Percentiles rank a stretch among this genome's conserved stretches.
phyloP scores from a whole-genome alignment of 2,329 filamentous ascomycete genomes.

The Fusarium albidum region DNA sequence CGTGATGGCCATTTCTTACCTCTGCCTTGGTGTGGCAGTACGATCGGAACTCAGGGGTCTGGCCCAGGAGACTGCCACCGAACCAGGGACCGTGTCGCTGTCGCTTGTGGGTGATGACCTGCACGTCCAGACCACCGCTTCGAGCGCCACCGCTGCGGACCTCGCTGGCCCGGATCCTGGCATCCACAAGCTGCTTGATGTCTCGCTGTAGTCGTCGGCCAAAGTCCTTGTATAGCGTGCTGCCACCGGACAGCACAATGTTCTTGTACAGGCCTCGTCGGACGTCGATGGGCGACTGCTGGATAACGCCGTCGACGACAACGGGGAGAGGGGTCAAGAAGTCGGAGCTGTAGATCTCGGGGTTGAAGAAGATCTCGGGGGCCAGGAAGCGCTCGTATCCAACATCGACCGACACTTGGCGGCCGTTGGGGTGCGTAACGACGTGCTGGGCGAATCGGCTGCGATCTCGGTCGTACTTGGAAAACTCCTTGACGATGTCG shows the following conservation, averaged over 20 bases:
- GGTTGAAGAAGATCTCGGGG: constrained; percentile 99
- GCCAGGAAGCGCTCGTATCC: constrained; percentile 98
- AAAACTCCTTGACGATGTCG: constrained; percentile 98
- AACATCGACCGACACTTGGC: constrained; percentile 86
- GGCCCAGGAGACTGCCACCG: constrained; percentile 92
- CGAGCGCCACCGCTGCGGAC: constrained; percentile 89
- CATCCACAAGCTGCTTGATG: constrained; percentile 95
- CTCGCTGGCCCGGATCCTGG: constrained; percentile 91
- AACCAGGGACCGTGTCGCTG: constrained; percentile 99
- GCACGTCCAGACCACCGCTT: constrained; percentile 93
- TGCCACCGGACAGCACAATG: constrained; percentile 96
- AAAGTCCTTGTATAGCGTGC: constrained; percentile 98
- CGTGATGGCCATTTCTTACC: constrained; percentile 49
- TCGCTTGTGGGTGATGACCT: constrained; percentile 96
- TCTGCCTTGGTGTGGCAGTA: constrained; percentile 96
- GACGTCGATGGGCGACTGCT: constrained; percentile 97
- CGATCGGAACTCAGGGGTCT: constrained; percentile 97
- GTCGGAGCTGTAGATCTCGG: constrained; percentile 98
- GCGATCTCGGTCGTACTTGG: constrained; percentile 90
- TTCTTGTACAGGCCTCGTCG: constrained; percentile 99
- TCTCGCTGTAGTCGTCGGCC: constrained; percentile 94
- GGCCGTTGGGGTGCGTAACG: constrained; percentile 85
- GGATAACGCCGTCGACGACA: constrained; percentile 96
- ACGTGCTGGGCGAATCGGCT: constrained; percentile 91
- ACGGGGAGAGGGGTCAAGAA: constrained; percentile 94